A percentile compares a stretch with the other conserved stretches of the same genome.
These are phyloP conservation scores for Aphanomyces invadans DNA, from an alignment of 352 stramenopile species.

Conservation along the genomic window DNA sequence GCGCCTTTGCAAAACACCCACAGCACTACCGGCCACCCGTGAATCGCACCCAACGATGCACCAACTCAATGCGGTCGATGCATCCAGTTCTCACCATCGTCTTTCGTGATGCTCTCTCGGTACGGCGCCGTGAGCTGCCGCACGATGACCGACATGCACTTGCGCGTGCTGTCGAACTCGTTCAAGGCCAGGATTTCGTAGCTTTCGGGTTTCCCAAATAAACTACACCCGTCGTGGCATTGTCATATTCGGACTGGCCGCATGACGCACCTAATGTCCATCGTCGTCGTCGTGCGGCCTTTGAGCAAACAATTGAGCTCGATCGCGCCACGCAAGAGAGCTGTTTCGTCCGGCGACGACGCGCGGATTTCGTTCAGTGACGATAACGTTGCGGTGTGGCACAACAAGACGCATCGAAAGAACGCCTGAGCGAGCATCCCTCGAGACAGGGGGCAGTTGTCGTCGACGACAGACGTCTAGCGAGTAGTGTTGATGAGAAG, in stretches of 20 bases:
- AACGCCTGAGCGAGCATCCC: conserved; percentile 32
- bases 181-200: conserved; percentile 76
- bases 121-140: conserved; percentile 41
- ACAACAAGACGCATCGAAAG: conserved; percentile 73
- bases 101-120: background rate
- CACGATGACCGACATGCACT: conserved; percentile 81
- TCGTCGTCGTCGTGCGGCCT: conserved; percentile 30
- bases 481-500: too few species aligned
- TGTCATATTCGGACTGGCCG: background rate
- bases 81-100: conserved; percentile 28
- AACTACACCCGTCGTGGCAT: conserved; percentile 39
- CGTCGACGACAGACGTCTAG: background rate
- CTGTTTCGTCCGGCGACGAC: conserved; percentile 78
- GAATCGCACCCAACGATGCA: background rate
- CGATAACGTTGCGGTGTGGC: conserved; percentile 62
- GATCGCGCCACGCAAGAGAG: conserved; percentile 60
- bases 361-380: conserved; percentile 31
- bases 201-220: conserved; percentile 66
- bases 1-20: conserved; percentile 83
- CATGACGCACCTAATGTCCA: background rate
- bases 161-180: conserved; percentile 80
- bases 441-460: background rate
- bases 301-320: conserved; percentile 79
- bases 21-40: conserved; percentile 48
- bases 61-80: background rate